A percentile compares a stretch with the other conserved stretches of the same genome.
Evolutionary conservation across 331 rosid genomes (phyloP).

Genomic region (Quercus phellos): DNA sequence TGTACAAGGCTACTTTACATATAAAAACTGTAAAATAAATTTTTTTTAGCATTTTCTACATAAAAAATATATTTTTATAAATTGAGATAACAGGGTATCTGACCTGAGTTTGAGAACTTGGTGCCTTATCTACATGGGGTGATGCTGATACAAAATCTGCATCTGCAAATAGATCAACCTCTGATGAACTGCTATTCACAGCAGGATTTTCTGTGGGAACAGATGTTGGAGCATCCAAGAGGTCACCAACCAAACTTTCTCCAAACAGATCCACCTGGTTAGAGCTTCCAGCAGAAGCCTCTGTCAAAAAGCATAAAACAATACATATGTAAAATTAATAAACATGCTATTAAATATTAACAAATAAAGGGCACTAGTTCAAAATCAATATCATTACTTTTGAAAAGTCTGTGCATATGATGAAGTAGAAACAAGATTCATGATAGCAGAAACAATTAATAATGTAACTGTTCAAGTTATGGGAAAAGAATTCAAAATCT

Average conservation of each 20-base stretch:
- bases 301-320: conserved; percentile 41
- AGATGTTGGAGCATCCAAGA: conserved; percentile 79
- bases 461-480: neutral
- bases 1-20: neutral
- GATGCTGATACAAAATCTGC: conserved; percentile 75
- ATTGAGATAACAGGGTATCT: neutral
- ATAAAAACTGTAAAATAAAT: neutral
- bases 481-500: neutral
- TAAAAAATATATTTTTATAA: neutral
- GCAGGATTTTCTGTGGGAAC: conserved; percentile 53
- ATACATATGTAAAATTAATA: conserved; percentile 2
- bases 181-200: conserved; percentile 37
- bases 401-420: neutral
- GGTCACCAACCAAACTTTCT: conserved; percentile 75
- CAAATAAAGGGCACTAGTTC: neutral
- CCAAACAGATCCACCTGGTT: conserved; percentile 77
- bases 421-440: neutral
- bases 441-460: neutral
- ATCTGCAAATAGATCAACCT: conserved; percentile 94
- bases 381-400: neutral
- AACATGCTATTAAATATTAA: neutral
- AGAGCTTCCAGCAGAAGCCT: conserved; percentile 60
- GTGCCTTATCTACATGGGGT: conserved; percentile 50
- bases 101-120: conserved; percentile 64
- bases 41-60: too few relatives aligned